These are phyloP conservation scores for Sporothrix inflata DNA, from an alignment of 2,329 filamentous ascomycete species.

Conservation along the genomic window DNA sequence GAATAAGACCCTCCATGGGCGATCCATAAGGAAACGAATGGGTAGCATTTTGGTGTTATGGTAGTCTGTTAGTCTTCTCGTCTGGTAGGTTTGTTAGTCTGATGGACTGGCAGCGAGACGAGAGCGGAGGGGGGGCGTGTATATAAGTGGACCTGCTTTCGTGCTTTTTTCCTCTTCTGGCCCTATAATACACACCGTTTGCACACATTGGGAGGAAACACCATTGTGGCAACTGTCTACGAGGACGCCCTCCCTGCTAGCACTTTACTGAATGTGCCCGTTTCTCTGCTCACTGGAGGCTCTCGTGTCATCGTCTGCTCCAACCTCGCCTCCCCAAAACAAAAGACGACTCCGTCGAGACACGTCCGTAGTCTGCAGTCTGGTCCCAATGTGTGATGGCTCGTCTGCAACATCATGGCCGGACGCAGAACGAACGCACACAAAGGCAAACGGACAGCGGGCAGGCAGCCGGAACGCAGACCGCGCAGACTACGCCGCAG, in stretches of 20 bases:
- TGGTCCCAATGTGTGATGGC: neutral
- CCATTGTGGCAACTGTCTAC: neutral
- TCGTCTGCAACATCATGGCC: neutral
- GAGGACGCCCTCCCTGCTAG: neutral
- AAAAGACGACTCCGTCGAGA: neutral
- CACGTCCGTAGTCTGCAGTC: neutral
- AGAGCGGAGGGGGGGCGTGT: conserved; percentile 9
- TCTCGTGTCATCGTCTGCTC: neutral
- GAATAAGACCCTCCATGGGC: neutral
- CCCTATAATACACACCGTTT: neutral
- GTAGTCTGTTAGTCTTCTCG: neutral
- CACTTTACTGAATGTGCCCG: neutral
- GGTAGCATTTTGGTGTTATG: neutral
- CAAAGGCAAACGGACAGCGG: neutral
- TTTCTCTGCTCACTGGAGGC: neutral
- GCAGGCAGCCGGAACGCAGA: neutral
- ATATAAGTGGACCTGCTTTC: conserved; percentile 21
- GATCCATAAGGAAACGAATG: neutral
- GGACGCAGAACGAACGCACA: neutral
- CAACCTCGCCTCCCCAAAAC: neutral
- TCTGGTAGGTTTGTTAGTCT: neutral
- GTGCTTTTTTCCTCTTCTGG: conserved; percentile 17
- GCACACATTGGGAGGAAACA: conserved; percentile 3
- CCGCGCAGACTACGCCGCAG: neutral
- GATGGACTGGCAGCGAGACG: neutral